Conservation (phyloP, 495 filamentous ascomycete genomes). For the Cairneyella variabilis region DNA sequence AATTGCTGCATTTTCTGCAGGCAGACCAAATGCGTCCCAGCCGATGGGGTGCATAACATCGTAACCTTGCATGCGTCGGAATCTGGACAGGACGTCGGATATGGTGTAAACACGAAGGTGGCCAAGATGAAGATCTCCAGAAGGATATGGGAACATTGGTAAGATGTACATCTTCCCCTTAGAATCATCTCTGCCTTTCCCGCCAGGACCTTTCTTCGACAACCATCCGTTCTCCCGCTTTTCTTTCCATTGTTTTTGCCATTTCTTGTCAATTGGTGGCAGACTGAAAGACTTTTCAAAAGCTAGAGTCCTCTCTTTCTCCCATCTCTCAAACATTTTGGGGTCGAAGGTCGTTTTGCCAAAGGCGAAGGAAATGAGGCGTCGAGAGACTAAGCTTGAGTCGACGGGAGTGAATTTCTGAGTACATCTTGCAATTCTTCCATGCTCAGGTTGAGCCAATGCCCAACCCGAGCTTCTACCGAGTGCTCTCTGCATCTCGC, state of each 20-base stretch:
- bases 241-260: conserved; percentile 56
- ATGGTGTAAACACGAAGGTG: conserved; percentile 90
- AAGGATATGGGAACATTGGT: conserved; percentile 93
- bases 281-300: conserved; percentile 50
- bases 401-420: not conserved
- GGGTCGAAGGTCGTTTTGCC: too few species aligned
- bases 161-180: conserved; percentile 67
- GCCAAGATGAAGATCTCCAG: conserved; percentile 83
- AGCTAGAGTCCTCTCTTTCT: too few species aligned
- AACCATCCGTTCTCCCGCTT: conserved; percentile 12
- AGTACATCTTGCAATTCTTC: not conserved
- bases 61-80: conserved; percentile 69
- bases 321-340: too few species aligned
- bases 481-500: conserved; percentile 2
- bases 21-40: conserved; percentile 90
- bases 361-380: not conserved
- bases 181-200: conserved; percentile 13
- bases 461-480: not conserved
- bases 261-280: conserved; percentile 66
- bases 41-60: conserved; percentile 84
- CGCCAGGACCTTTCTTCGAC: not conserved
- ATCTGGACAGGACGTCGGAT: conserved; percentile 78
- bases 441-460: not conserved
- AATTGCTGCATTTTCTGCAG: conserved; percentile 92
- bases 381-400: not conserved